Evolutionary conservation across 768 basidiomycete genomes (phyloP).

Genomic region (Boletus bicolor): DNA sequence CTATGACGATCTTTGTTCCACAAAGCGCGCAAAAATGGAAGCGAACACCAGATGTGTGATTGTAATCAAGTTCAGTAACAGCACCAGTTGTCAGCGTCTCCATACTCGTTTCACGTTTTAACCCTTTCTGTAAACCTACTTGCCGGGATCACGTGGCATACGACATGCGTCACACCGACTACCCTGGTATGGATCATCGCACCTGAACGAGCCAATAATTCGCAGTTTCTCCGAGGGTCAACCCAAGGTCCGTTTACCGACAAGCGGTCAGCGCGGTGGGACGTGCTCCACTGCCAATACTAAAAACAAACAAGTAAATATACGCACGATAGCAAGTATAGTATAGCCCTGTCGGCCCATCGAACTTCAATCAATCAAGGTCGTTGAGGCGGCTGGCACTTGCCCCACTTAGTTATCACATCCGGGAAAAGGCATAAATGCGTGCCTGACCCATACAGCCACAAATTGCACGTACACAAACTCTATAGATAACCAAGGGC

Average conservation of each 20-base stretch:
- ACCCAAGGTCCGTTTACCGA: slow-evolving; percentile 14
- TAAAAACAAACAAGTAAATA: background rate
- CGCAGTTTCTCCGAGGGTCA: slow-evolving; percentile 3
- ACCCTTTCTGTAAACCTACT: slow-evolving; percentile 22
- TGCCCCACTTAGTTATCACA: slow-evolving; percentile 9
- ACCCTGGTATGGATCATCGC: background rate
- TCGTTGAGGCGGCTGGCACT: background rate
- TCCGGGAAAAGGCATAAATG: slow-evolving; percentile 9
- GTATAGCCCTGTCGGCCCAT: slow-evolving; percentile 9
- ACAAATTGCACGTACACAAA: slow-evolving; percentile 5
- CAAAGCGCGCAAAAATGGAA: slow-evolving; percentile 22
- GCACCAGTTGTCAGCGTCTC: slow-evolving; percentile 21
- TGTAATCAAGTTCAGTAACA: slow-evolving; percentile 9
- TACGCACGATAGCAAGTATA: slow-evolving; percentile 17
- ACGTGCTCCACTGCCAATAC: slow-evolving; percentile 8
- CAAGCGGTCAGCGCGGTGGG: slow-evolving; percentile 3
- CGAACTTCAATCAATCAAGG: slow-evolving; percentile 7
- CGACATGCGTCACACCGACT: slow-evolving; percentile 1
- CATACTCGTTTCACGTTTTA: slow-evolving; percentile 26
- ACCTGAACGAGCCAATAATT: background rate
- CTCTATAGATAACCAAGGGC: slow-evolving; percentile 12
- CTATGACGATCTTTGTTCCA: slow-evolving; percentile 19
- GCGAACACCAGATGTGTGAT: slow-evolving; percentile 7
- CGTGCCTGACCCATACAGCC: slow-evolving; percentile 17
- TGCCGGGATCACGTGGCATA: slow-evolving; percentile 28